phyloP scores from a whole-genome alignment of 2,329 filamentous ascomycete genomes.

The Fusarium hainanense region DNA sequence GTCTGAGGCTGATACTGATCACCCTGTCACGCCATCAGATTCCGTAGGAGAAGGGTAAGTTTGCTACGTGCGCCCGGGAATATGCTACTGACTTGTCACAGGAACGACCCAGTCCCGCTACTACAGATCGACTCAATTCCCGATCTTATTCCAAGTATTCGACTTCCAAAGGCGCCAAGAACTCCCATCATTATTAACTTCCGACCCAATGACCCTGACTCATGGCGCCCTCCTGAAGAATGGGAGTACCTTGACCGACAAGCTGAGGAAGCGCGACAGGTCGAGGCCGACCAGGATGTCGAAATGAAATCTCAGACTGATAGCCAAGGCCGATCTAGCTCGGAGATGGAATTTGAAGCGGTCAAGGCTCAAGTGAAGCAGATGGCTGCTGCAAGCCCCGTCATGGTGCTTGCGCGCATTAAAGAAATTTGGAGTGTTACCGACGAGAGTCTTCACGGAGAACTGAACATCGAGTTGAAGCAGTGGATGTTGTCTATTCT shows the following conservation, averaged over 20 bases:
- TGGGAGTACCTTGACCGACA: slow-evolving; percentile 52
- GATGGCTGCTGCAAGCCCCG: slow-evolving; percentile 41
- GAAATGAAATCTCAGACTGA: slow-evolving; percentile 1
- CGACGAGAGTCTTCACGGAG: slow-evolving; percentile 17
- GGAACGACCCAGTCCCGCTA: slow-evolving; percentile 22
- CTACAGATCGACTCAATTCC: slow-evolving; percentile 33
- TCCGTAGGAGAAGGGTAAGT: slow-evolving; percentile 23
- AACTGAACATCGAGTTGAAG: slow-evolving; percentile 65
- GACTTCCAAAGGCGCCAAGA: slow-evolving; percentile 12
- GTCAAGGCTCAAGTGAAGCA: slow-evolving; percentile 30
- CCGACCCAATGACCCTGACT: slow-evolving; percentile 52
- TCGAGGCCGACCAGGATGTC: neutral
- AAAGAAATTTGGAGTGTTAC: slow-evolving; percentile 50
- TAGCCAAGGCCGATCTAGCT: neutral
- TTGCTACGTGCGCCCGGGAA: neutral
- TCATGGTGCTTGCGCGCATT: slow-evolving; percentile 64
- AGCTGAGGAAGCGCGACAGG: neutral
- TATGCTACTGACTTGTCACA: slow-evolving; percentile 10
- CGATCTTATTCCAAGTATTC: slow-evolving; percentile 12
- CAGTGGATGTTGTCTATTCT: slow-evolving; percentile 70
- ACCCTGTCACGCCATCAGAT: slow-evolving; percentile 26
- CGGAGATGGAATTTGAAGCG: neutral
- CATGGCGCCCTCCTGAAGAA: slow-evolving; percentile 59
- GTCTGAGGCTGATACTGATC: slow-evolving; percentile 32
- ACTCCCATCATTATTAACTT: slow-evolving; percentile 40